Conservation (phyloP, 495 filamentous ascomycete species). For the Talaromyces wortmannii region DNA sequence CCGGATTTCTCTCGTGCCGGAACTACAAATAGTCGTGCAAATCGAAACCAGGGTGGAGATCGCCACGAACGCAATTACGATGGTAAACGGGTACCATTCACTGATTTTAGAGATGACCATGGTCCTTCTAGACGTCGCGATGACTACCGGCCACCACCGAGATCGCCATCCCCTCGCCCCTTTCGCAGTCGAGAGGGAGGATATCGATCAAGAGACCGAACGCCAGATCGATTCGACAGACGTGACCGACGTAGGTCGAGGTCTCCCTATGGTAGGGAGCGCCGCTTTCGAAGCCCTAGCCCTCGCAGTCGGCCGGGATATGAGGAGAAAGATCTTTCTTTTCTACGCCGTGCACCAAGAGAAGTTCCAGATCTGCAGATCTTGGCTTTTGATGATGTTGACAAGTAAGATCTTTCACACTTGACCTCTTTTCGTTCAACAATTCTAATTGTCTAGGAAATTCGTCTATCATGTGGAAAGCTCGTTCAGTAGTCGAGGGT, state of each 20-base stretch:
- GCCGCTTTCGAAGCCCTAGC: constrained; percentile 63
- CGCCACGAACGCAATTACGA: constrained; percentile 39
- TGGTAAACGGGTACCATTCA: constrained; percentile 28
- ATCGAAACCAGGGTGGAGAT: constrained; percentile 25
- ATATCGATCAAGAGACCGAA: constrained; percentile 54
- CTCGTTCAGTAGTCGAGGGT: constrained; percentile 59
- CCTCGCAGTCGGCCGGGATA: constrained; percentile 46
- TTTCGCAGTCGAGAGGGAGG: constrained; percentile 57
- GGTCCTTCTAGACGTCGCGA: constrained; percentile 42
- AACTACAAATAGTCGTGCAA: constrained; percentile 24
- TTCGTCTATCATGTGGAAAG: constrained; percentile 79
- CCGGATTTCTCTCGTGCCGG: constrained; percentile 50
- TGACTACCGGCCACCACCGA: constrained; percentile 56
- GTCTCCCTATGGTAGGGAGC: constrained; percentile 52
- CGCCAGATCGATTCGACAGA: constrained; percentile 51
- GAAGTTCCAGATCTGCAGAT: constrained; percentile 91
- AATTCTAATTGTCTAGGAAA: constrained; percentile 37
- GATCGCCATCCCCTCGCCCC: constrained; percentile 56
- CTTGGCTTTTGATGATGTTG: constrained; percentile 71
- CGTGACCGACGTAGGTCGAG: constrained; percentile 60
- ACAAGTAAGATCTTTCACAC: constrained; percentile 40
- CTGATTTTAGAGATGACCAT: constrained; percentile 44
- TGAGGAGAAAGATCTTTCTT: constrained; percentile 57
- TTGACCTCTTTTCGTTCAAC: neutral
- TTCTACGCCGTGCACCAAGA: constrained; percentile 64